These are phyloP conservation scores for Diutina neorugosa DNA, from an alignment of 1,139 yeast species.

Conservation along the genomic window DNA sequence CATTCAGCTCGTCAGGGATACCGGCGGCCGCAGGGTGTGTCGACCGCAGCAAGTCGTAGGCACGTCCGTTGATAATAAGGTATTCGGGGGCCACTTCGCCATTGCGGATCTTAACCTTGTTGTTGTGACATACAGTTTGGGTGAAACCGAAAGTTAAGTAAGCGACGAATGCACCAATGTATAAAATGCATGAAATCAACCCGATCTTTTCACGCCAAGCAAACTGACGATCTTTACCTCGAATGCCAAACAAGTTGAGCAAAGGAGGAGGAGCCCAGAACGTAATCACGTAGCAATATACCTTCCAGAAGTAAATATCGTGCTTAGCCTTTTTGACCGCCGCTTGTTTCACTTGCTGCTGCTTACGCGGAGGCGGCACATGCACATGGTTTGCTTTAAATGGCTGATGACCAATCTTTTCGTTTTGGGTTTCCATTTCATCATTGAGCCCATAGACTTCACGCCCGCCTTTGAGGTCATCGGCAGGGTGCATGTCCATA, in stretches of 20 bases:
- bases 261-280: conserved; percentile 87
- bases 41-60: conserved; percentile 60
- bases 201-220: conserved; percentile 98
- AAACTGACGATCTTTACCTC: conserved; percentile 68
- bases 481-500: conserved; percentile 16
- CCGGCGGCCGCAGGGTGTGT: conserved; percentile 78
- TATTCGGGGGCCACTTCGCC: conserved; percentile 48
- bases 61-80: conserved; percentile 70
- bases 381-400: background rate
- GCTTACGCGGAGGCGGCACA: conserved; percentile 8
- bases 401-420: background rate
- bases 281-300: conserved; percentile 68
- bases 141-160: conserved; percentile 89
- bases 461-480: conserved; percentile 24
- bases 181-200: conserved; percentile 59
- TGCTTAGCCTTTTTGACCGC: conserved; percentile 7
- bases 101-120: conserved; percentile 31
- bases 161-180: conserved; percentile 70
- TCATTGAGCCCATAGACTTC: conserved; percentile 53
- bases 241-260: conserved; percentile 63
- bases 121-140: conserved; percentile 56
- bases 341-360: conserved; percentile 5
- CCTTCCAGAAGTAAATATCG: conserved; percentile 58
- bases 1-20: conserved; percentile 49
- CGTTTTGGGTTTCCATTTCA: conserved; percentile 20